Evolutionary conservation across 148 eudicot genomes (phyloP).

Genomic region (Linanthus parryae): DNA sequence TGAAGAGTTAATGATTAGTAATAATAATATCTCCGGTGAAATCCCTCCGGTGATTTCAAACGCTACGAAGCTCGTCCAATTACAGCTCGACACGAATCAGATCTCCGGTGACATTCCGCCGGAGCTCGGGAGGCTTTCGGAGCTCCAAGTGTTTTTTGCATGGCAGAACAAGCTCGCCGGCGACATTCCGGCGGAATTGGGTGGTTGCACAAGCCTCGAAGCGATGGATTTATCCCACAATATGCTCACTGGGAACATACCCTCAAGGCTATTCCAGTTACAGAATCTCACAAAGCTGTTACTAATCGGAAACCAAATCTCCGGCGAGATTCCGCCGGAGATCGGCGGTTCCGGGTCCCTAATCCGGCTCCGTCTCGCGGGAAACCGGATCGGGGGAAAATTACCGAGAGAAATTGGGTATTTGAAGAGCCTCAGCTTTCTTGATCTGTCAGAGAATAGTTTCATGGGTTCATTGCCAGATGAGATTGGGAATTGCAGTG

Average conservation of each 20-base stretch:
- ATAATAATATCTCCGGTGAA: slow-evolving; percentile 72
- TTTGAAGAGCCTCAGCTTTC: slow-evolving; percentile 51
- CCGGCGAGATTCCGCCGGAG: slow-evolving; percentile 71
- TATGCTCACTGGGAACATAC: slow-evolving; percentile 60
- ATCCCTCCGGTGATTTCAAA: slow-evolving; percentile 66
- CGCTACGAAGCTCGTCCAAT: slow-evolving; percentile 46
- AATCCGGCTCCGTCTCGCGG: slow-evolving; percentile 49
- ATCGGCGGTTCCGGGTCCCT: slow-evolving; percentile 63
- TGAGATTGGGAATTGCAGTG: slow-evolving; percentile 55
- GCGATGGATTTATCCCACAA: slow-evolving; percentile 81
- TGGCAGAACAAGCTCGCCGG: slow-evolving; percentile 86
- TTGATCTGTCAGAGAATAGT: slow-evolving; percentile 60
- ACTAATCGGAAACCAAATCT: slow-evolving; percentile 62
- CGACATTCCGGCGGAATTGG: slow-evolving; percentile 51
- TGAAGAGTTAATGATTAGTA: slow-evolving; percentile 67
- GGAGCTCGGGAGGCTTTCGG: slow-evolving; percentile 50
- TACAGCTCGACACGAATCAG: slow-evolving; percentile 78
- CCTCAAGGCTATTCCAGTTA: slow-evolving; percentile 53
- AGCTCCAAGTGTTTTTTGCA: slow-evolving; percentile 54
- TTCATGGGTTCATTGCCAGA: slow-evolving; percentile 56
- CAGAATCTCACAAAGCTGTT: slow-evolving; percentile 69
- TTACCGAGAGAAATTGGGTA: slow-evolving; percentile 67
- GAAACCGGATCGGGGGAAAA: slow-evolving; percentile 57
- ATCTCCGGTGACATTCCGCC: slow-evolving; percentile 61
- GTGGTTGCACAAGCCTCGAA: slow-evolving; percentile 54